Base-by-base conservation (phyloP, 768 basidiomycete genomes). In the Lactarius hengduanensis region DNA sequence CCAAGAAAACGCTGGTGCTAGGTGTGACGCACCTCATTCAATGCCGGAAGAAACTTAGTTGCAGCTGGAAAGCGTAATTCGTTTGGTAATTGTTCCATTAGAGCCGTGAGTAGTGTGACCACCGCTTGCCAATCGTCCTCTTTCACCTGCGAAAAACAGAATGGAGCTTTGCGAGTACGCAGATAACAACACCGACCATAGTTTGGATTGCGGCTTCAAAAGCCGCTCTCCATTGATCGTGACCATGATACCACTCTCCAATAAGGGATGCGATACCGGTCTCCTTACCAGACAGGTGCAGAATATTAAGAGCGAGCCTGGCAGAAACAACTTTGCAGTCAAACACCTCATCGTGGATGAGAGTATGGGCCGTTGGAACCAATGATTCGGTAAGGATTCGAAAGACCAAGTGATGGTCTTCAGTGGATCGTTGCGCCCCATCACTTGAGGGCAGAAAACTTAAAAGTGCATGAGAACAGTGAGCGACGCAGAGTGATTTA, bases 81-180 rank as follows among this genome's bases (percentile, higher is more conserved):
- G n/a, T 83, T 79, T 1, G 84, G 82, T 10, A 83, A 73, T 41
- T 76, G 72, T 30, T 77, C 77, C 13, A 84, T 71, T n/a, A 87
- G 66, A 0, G 78, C 73, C 3, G 77, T 77, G 8, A 87, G 69
- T 36, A 83, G 71, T 10, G 76, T 73, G 20, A 84, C 66, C 7
- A 81, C 74, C 4, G 67, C 72, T 1, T 76, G 60, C 86, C 86
- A 88, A 18, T 77, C 76, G 28, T 73, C 76, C 41, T 76, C 75
- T 18, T 70, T 70, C 34, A 82, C 75, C 84, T 81, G 59, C 57
- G 40, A 16, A 59, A 34, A 53, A 59, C 18, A n/a, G 34, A 54
- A 36, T 66, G 56, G 15, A 43, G 40, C 41, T 28, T 62, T 36
- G 26, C 34, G 22, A 28, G 16, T 26, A 13, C 26, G 18, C 32